Evolutionary conservation across 140 eudicot genomes (phyloP).

Genomic region (Bidens hawaiensis): DNA sequence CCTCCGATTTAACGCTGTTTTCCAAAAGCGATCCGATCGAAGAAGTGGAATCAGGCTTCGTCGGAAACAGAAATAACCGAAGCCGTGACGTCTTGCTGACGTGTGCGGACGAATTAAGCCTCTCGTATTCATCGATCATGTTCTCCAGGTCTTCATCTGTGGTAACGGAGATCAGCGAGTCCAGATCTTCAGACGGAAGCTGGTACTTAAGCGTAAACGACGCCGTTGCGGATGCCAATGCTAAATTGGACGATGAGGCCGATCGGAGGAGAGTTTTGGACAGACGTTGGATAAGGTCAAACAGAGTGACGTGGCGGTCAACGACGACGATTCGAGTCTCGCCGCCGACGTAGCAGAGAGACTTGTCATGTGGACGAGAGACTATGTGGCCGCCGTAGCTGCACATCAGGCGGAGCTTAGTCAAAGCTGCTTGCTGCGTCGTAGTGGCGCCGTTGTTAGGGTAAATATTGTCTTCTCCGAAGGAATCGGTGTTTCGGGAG

Average conservation of each 20-base stretch:
- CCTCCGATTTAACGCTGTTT: constrained; percentile 62
- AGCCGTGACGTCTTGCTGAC: constrained; percentile 46
- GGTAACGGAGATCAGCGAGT: constrained; percentile 78
- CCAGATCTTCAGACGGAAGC: constrained; percentile 86
- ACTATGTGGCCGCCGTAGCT: constrained; percentile 97
- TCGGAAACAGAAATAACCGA: constrained; percentile 66
- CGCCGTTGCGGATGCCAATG: constrained; percentile 15
- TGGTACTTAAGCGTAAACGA: constrained; percentile 71
- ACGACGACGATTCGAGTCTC: constrained; percentile 86
- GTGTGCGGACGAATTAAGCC: constrained; percentile 29
- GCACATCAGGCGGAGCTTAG: constrained; percentile 87
- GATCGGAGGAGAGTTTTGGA: constrained; percentile 56
- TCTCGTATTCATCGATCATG: constrained; percentile 91
- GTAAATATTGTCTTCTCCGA: constrained; percentile 35
- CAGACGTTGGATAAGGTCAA: constrained; percentile 64
- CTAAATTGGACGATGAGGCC: constrained; percentile 21
- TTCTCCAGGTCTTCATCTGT: constrained; percentile 90
- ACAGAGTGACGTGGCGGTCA: constrained; percentile 61
- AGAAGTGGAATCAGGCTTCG: constrained; percentile 41
- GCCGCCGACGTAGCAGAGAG: constrained; percentile 89
- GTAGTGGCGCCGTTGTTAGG: constrained; percentile 6
- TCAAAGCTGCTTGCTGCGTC: constrained; percentile 22
- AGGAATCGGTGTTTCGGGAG: constrained; percentile 62
- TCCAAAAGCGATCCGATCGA: constrained; percentile 70
- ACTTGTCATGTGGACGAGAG: constrained; percentile 90